Percentiles rank a stretch among this genome's conserved stretches.
These are phyloP conservation scores for Ananas comosus DNA, from an alignment of 176 grass and related monocot genomes.

Conservation along the genomic window DNA sequence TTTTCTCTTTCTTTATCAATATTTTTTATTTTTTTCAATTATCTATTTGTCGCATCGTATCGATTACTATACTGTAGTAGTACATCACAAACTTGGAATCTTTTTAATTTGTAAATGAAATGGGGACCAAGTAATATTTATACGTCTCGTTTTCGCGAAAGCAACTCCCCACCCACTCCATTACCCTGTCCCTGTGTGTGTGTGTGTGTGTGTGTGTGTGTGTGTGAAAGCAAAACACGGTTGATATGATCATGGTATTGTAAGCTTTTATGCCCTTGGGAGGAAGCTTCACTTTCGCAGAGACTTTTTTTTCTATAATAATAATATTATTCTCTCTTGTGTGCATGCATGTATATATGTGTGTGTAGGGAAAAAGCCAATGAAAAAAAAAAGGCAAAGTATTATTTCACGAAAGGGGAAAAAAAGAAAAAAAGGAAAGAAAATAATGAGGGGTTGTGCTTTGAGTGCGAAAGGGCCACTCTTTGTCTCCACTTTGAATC, in stretches of 20 bases:
- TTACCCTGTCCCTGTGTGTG: too few relatives aligned
- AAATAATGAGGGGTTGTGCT: background rate
- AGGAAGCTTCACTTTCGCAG: too few relatives aligned
- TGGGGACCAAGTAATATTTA: background rate
- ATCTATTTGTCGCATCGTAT: too few relatives aligned
- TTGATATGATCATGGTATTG: background rate
- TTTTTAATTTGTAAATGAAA: background rate
- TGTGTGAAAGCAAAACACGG: background rate
- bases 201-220: too few relatives aligned
- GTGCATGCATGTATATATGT: too few relatives aligned
- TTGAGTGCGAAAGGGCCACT: background rate
- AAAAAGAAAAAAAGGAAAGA: background rate
- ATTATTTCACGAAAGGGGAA: background rate
- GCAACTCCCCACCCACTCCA: slow-evolving; percentile 34
- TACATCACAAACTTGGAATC: background rate
- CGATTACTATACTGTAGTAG: too few relatives aligned
- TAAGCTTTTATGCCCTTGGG: background rate
- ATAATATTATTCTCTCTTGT: too few relatives aligned
- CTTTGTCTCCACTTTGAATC: background rate
- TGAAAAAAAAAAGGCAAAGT: background rate
- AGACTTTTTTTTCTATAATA: too few relatives aligned
- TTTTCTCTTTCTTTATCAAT: too few relatives aligned
- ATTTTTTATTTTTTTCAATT: too few relatives aligned
- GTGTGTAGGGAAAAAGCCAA: too few relatives aligned
- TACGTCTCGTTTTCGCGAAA: slow-evolving; percentile 45